Base-by-base conservation (phyloP, 2,329 filamentous ascomycete species). In the Xylariomycetidae sp. region DNA sequence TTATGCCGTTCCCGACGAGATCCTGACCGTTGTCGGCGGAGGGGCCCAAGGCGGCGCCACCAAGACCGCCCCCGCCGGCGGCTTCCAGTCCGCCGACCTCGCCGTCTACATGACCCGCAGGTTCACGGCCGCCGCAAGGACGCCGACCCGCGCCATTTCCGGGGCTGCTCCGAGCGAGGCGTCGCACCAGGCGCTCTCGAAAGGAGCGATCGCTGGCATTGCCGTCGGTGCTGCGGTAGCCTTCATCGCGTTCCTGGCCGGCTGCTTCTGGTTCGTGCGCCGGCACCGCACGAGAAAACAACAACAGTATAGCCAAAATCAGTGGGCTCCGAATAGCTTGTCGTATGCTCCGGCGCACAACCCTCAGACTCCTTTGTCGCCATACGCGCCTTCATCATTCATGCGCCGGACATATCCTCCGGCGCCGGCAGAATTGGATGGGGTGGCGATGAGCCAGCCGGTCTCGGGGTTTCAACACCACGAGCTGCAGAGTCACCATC, bases 31-130 rank as follows among this genome's bases (percentile, higher is more conserved):
- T 4, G 63, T 80, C 33, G 73, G 74, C 31, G 74, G 74, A 30
- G 57, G 58, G 14, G 55, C 64, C 10, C 57, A 61, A 11, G 77
- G 78, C 36, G 66, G 67, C 19, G 77, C 77, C 9, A 77, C 74
- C 12, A 59, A 64, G 16, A 72, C 56, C 0, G 59, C 61, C 1
- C 78, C 78, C 3, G 49, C 59, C 5, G 40, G 50, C 16, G 72
- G 67, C 5, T 82, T 74, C 57, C 59, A 62, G 31, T 61, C 67
- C 35, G 48, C 53, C 9, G 75, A 80, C 46, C 58, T 82, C 3
- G 51, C 53, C 1, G 64, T 72, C 2, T 70, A 78, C 38, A 73
- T 80, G 54, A 80, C 74, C 3, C 66, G 75, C 14, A 42, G 54
- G 16, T 17, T 29, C 4, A 4, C 6, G 46, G 70, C 27, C 13